Base-by-base conservation (phyloP, 768 basidiomycete species). In the Boletus tylopilopsis region DNA sequence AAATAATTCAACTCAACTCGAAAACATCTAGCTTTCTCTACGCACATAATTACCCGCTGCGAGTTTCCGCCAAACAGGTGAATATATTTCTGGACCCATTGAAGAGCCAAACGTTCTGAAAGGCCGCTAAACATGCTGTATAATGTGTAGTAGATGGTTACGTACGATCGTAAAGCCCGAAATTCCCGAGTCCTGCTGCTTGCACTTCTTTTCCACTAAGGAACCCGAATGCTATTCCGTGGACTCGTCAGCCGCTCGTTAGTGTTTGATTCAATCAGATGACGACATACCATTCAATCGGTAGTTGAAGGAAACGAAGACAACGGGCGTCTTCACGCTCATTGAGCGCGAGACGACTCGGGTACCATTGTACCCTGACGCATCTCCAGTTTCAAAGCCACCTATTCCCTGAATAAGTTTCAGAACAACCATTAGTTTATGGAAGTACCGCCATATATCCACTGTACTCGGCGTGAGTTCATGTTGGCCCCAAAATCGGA, bases 81-180 rank as follows among this genome's bases (percentile, higher is more conserved):
- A 19, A 42, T 41, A 18, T 48, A 41, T 21, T 33, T 47, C 41
- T 48, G 32, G 24, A 48, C 18, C 39, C 47, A 48, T 23, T 49
- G 6, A n/a, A 49, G 33, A 11, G 40, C 40, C 2, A 42, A 29
- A 27, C 47, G 40, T 42, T 49, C 47, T 49, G 24, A 39, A n/a
- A 5, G 25, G 21, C 2, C 6, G 10, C 6, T 43, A 15, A 42
- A n/a, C 13, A 10, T 0, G 16, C 3, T 13, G 5, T 25, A 34
- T 34, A 4, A 16, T n/a, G 9, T 8, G 23, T 29, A 9, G 40
- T 3, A 13, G 2, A 15, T 2, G 10, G 3, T 25, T 10, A 37
- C 58, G 37, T 30, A 68, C 67, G 63, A 56, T 76, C 76, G 46
- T 55, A 54, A 16, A 77, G 55, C 16, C 33, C 47, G 10, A 48